Conservation (phyloP, 148 eudicot genomes). For the Rhododendron henanense region DNA sequence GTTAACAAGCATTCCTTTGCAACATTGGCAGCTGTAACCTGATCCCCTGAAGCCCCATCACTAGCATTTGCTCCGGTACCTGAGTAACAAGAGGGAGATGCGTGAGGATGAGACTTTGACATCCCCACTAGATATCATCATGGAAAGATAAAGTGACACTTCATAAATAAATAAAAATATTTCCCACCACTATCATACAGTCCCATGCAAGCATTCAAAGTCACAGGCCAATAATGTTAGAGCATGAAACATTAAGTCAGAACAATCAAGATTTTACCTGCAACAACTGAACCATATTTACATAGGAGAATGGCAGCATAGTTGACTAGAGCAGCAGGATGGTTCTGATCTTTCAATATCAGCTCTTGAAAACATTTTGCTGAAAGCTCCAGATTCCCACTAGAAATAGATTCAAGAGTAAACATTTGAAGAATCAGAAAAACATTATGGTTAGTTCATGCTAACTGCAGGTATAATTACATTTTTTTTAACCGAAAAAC, state of each 20-base stretch:
- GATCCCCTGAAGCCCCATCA: constrained; percentile 56
- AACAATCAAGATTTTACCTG: constrained; percentile 50
- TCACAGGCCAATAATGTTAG: neutral
- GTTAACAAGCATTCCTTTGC: constrained; percentile 92
- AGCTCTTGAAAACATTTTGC: constrained; percentile 74
- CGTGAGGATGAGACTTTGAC: constrained; percentile 6
- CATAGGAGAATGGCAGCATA: constrained; percentile 82
- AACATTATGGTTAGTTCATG: neutral
- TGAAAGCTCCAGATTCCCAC: constrained; percentile 86
- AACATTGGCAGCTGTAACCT: constrained; percentile 50
- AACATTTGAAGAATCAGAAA: constrained; percentile 14
- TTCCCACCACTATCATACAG: neutral
- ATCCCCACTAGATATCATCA: neutral
- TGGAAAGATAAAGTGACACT: neutral
- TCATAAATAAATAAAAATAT: neutral
- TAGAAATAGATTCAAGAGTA: constrained; percentile 27
- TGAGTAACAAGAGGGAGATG: constrained; percentile 17
- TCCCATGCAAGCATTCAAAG: neutral
- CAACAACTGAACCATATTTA: constrained; percentile 76
- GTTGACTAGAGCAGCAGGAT: constrained; percentile 82
- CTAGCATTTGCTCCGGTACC: constrained; percentile 84
- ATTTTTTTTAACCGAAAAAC: neutral
- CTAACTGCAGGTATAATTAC: neutral
- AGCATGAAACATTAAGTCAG: constrained; percentile 11
- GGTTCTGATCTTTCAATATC: constrained; percentile 85